Percentiles rank a stretch among this genome's conserved stretches.
phyloP scores from a whole-genome alignment of 208 protist species.

The Trypanosoma scelopori region DNA sequence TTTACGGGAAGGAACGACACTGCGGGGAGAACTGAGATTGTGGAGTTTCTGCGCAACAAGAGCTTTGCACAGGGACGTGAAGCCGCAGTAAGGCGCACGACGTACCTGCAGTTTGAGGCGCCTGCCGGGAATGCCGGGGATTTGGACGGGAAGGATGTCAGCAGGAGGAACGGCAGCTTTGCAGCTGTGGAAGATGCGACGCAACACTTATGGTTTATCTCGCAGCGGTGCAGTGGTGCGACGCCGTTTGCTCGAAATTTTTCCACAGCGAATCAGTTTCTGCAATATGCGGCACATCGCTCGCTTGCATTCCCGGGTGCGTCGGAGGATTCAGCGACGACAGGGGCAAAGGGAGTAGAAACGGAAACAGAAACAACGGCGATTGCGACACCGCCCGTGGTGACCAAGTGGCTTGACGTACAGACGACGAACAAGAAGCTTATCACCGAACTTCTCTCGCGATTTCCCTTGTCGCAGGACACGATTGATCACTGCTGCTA shows the following conservation, averaged over 20 bases:
- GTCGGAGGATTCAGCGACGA: neutral
- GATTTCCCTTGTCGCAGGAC: slow-evolving; percentile 62
- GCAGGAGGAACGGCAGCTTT: slow-evolving; percentile 23
- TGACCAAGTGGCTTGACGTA: slow-evolving; percentile 79
- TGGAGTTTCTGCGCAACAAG: slow-evolving; percentile 44
- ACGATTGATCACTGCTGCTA: slow-evolving; percentile 69
- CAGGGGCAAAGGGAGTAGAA: neutral
- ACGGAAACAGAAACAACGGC: neutral
- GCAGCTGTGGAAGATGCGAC: slow-evolving; percentile 52
- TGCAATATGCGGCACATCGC: slow-evolving; percentile 42
- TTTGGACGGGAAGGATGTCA: neutral
- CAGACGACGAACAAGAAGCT: slow-evolving; percentile 49
- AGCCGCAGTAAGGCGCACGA: slow-evolving; percentile 13
- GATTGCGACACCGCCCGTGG: neutral
- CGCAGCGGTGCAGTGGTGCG: slow-evolving; percentile 35
- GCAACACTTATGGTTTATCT: slow-evolving; percentile 80
- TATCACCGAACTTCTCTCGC: slow-evolving; percentile 44
- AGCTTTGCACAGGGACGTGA: slow-evolving; percentile 31
- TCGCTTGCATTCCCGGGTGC: slow-evolving; percentile 36
- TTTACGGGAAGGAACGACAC: slow-evolving; percentile 48
- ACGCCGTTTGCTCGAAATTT: slow-evolving; percentile 70
- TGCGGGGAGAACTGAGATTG: slow-evolving; percentile 22
- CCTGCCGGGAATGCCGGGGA: neutral
- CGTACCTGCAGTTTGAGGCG: slow-evolving; percentile 49
- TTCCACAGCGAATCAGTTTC: slow-evolving; percentile 35